Evolutionary conservation across 768 basidiomycete genomes (phyloP).

Genomic region (Vararia minispora): DNA sequence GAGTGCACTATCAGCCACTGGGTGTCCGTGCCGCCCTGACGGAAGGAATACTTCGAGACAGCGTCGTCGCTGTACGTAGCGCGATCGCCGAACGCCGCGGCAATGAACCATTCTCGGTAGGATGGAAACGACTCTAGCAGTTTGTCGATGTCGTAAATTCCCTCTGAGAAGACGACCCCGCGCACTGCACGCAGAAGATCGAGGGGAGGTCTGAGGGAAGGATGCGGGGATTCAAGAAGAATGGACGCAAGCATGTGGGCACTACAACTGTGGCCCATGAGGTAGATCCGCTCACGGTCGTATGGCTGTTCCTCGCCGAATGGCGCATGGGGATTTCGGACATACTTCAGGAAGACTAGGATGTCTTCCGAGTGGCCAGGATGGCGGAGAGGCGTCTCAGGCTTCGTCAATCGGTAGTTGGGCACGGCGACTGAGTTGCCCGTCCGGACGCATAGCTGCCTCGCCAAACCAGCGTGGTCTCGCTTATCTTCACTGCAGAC

Average conservation of each 20-base stretch:
- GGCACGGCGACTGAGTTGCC: constrained; percentile 53
- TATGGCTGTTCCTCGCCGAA: constrained; percentile 19
- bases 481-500: constrained; percentile 58
- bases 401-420: constrained; percentile 65
- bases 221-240: constrained; percentile 41
- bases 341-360: constrained; percentile 48
- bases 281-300: constrained; percentile 33
- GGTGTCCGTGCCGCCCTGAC: constrained; percentile 25
- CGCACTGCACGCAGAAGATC: constrained; percentile 33
- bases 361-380: constrained; percentile 63
- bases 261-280: constrained; percentile 73
- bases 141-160: constrained; percentile 65
- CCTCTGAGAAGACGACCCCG: constrained; percentile 58
- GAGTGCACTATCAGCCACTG: constrained; percentile 73
- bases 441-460: constrained; percentile 36
- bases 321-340: constrained; percentile 36
- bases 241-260: constrained; percentile 73
- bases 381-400: constrained; percentile 37
- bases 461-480: constrained; percentile 44
- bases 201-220: constrained; percentile 33
- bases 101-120: constrained; percentile 66
- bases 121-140: constrained; percentile 52
- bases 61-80: constrained; percentile 40
- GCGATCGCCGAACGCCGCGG: constrained; percentile 43
- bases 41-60: constrained; percentile 28